A percentile compares a stretch with the other conserved stretches of the same genome.
phyloP scores from a whole-genome alignment of 257 asterid species.

The Solanum bulbocastanum region DNA sequence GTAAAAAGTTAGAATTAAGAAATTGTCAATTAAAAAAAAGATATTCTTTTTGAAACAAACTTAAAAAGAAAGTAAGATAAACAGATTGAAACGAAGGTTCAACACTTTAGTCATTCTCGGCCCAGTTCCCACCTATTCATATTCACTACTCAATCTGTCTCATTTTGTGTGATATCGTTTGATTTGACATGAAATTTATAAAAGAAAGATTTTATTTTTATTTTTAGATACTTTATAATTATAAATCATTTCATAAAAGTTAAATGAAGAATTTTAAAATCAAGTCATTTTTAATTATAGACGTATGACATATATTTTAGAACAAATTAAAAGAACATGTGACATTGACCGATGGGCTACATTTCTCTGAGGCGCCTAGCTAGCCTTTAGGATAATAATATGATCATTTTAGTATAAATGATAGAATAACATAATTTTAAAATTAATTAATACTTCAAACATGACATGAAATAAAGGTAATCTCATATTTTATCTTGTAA shows the following conservation, averaged over 20 bases:
- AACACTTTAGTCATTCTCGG: too few species aligned
- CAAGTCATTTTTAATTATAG: neutral
- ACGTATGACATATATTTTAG: neutral
- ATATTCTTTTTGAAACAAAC: too few species aligned
- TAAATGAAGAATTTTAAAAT: neutral
- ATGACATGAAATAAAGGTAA: neutral
- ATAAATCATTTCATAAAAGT: neutral
- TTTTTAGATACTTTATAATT: too few species aligned
- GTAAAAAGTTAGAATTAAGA: too few species aligned
- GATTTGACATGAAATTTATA: too few species aligned
- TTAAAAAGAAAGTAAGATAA: neutral
- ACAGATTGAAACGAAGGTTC: neutral
- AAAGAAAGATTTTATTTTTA: neutral
- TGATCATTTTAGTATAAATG: neutral
- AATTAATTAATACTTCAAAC: neutral
- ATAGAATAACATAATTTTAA: rapidly evolving
- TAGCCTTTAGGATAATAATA: neutral
- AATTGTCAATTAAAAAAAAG: too few species aligned
- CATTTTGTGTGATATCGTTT: neutral
- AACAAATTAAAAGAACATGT: neutral
- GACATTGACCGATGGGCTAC: neutral
- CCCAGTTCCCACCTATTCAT: too few species aligned
- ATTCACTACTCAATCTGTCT: too few species aligned
- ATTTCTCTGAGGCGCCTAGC: neutral
- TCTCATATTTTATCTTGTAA: rapidly evolving